Evolutionary conservation across 2,329 filamentous ascomycete genomes (phyloP), one percentile per base, ranked within the genome.

Genomic region (Podosphaera xanthii): DNA sequence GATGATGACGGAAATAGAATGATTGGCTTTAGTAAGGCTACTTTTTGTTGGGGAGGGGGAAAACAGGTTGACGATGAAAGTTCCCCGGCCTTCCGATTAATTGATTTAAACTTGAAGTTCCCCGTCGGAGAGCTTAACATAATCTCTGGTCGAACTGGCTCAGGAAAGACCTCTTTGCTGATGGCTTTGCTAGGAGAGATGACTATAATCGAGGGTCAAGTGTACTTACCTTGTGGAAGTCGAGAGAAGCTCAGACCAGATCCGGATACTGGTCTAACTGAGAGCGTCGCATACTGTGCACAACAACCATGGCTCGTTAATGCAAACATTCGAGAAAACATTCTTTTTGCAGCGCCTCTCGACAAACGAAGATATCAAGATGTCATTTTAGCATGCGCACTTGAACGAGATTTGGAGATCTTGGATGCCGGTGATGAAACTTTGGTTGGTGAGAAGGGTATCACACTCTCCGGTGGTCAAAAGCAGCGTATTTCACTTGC

Each of bases 231-330:
- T 64, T 66, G 67, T 58, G 88, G 87, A 50, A 89, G 87, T 68
- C 84, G 92, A 64, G 88, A 95, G 68, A 88, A 96, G 61, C 78
- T 96, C 36, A 84, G 77, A 12, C 77, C 82, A 5, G 84, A 97
- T 69, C 84, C 88, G 1, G 83, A 86, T 60, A 96, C 91, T 33
- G 86, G 85, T 1, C 77, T 97, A 46, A 88, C 87, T 4, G 90
- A 98, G 68, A 94, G 86, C 61, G 83, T 96, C 61, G 92, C 92
- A 14, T 98, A 97, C 69, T 95, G 94, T 69, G 91, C 92, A 22
- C 92, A 98, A 70, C 86, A 94, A 70, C 88, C 92, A 7, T 98
- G 92, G 92, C 77, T 98, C 38, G 86, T 97, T 60, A 98, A 98
- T 67, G 91, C 86, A 52, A 94, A 86, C 30, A 94, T 98, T 71